These are phyloP conservation scores for Mortierella antarctica DNA, from an alignment of 192 early-diverging fungal genomes.

Conservation along the genomic window DNA sequence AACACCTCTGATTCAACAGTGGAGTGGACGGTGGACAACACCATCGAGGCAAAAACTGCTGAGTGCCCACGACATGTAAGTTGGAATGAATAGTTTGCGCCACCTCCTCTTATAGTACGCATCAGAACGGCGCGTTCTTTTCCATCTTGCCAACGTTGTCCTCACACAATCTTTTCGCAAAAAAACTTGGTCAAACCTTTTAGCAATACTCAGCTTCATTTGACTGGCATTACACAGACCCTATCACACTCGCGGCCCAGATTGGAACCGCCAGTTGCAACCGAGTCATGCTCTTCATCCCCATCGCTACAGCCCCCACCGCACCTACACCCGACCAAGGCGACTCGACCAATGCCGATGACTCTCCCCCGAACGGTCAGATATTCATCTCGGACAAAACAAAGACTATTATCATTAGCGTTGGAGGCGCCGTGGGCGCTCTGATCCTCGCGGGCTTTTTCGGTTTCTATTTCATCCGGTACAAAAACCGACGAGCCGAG, in stretches of 20 bases:
- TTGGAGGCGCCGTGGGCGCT: slow-evolving; percentile 37
- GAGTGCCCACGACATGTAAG: slow-evolving; percentile 27
- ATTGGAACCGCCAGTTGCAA: slow-evolving; percentile 18
- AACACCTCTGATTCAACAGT: slow-evolving; percentile 2
- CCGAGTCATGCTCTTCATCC: slow-evolving; percentile 15
- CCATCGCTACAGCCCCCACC: background rate
- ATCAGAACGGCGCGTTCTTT: slow-evolving; percentile 1
- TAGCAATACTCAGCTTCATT: slow-evolving; percentile 46
- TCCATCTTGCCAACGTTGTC: background rate
- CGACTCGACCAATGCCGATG: slow-evolving; percentile 13
- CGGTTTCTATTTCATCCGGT: slow-evolving; percentile 41
- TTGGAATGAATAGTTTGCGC: background rate
- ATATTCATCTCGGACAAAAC: slow-evolving; percentile 27
- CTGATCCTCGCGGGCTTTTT: slow-evolving; percentile 31
- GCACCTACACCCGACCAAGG: background rate
- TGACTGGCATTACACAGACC: slow-evolving; percentile 25
- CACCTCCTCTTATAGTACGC: background rate
- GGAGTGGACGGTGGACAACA: slow-evolving; percentile 21
- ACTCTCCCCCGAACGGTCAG: background rate
- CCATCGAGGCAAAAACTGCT: slow-evolving; percentile 6
- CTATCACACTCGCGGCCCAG: background rate
- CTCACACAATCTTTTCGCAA: too few species aligned
- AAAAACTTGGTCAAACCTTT: background rate
- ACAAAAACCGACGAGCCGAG: slow-evolving; percentile 33
- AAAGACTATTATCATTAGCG: slow-evolving; percentile 33